Evolutionary conservation across 805 yeast genomes (phyloP).

Genomic region (Cyberlindnera nakhonratchasimensis): DNA sequence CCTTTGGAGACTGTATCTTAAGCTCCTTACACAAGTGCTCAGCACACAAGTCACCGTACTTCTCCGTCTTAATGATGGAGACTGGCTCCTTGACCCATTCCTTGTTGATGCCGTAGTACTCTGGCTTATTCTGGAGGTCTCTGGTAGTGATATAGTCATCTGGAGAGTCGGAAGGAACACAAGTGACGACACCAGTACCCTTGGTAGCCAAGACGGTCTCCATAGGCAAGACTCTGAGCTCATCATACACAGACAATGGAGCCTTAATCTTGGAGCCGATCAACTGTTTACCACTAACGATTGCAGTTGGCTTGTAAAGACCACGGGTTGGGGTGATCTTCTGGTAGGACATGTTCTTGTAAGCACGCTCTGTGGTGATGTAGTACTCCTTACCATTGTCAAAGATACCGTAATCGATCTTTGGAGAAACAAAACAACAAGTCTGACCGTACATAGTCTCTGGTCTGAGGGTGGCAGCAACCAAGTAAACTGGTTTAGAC

Average conservation of each 20-base stretch:
- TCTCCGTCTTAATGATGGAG: conserved; percentile 73
- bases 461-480: conserved; percentile 97
- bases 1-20: conserved; percentile 95
- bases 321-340: conserved; percentile 90
- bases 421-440: conserved; percentile 96
- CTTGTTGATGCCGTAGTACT: conserved; percentile 76
- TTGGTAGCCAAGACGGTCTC: conserved; percentile 91
- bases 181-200: conserved; percentile 99
- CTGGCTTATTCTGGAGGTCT: conserved; percentile 86
- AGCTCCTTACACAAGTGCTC: conserved; percentile 76
- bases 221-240: conserved; percentile 90
- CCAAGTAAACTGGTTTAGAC: conserved; percentile 68
- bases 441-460: conserved; percentile 99
- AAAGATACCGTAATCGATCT: conserved; percentile 86
- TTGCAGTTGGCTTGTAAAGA: conserved; percentile 53
- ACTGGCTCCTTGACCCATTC: conserved; percentile 84
- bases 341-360: conserved; percentile 96
- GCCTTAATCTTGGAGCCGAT: conserved; percentile 87
- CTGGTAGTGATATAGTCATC: conserved; percentile 88
- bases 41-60: conserved; percentile 88
- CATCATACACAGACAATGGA: conserved; percentile 68
- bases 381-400: conserved; percentile 75
- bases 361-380: conserved; percentile 91
- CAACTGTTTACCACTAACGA: conserved; percentile 65
- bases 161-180: conserved; percentile 98